phyloP scores from a whole-genome alignment of 768 basidiomycete species.

The Rhodosporidiobolus odoratus region DNA sequence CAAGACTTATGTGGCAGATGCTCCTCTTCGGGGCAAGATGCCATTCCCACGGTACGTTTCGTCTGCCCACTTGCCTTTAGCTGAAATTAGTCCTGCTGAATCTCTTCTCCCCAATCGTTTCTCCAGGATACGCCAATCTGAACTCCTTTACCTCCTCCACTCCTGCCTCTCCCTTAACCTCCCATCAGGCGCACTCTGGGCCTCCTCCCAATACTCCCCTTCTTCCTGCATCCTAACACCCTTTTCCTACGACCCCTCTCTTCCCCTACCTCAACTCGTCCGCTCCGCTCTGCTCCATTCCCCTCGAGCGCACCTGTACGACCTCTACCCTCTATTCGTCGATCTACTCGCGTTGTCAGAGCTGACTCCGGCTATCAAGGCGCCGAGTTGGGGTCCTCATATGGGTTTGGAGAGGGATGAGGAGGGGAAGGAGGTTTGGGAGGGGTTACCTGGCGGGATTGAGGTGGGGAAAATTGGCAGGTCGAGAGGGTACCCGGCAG shows the following conservation, averaged over 20 bases:
- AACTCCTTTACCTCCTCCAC: conserved; percentile 73
- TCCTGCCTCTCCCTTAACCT: conserved; percentile 69
- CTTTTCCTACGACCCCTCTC: conserved; percentile 50
- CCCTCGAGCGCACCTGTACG: conserved; percentile 74
- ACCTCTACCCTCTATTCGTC: conserved; percentile 62
- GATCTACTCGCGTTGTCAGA: conserved; percentile 16
- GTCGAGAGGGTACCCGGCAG: neutral
- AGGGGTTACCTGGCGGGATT: conserved; percentile 26
- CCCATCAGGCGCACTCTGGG: conserved; percentile 71
- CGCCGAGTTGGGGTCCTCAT: neutral
- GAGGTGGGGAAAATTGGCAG: conserved; percentile 4
- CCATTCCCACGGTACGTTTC: conserved; percentile 72
- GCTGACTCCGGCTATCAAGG: neutral
- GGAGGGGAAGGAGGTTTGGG: neutral
- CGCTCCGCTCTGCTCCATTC: conserved; percentile 71
- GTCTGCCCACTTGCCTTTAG: neutral
- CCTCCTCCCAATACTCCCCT: conserved; percentile 59
- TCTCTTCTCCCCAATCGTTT: neutral
- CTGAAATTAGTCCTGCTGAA: neutral
- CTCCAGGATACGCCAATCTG: conserved; percentile 86
- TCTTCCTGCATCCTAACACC: conserved; percentile 49
- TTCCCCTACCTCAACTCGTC: conserved; percentile 57
- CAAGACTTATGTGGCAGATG: conserved; percentile 73
- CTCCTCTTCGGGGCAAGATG: conserved; percentile 71
- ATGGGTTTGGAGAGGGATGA: too few relatives aligned